A percentile compares a stretch with the other conserved stretches of the same genome.
These are phyloP conservation scores for Fusarium oligoseptatum DNA, from an alignment of 2,329 filamentous ascomycete genomes.

Conservation along the genomic window DNA sequence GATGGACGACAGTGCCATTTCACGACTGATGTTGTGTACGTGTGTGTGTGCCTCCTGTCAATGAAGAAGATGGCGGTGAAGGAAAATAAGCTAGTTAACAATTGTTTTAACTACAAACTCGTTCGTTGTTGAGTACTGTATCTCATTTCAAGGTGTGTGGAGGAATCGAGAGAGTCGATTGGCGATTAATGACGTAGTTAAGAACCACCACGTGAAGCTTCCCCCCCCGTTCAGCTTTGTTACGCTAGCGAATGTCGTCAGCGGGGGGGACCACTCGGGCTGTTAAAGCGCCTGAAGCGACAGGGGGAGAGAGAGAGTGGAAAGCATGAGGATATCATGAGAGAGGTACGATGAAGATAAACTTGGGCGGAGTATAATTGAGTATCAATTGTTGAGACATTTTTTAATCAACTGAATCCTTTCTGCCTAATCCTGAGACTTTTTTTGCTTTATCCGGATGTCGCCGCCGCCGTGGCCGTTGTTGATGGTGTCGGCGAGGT, in stretches of 20 bases:
- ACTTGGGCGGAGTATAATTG: neutral
- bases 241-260: constrained; percentile 37
- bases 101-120: neutral
- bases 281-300: constrained; percentile 25
- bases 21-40: neutral
- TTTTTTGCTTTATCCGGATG: neutral
- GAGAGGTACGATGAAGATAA: neutral
- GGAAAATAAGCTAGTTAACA: neutral
- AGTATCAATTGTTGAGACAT: neutral
- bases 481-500: neutral
- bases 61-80: neutral
- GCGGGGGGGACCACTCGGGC: constrained; percentile 9
- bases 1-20: neutral
- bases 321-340: neutral
- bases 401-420: neutral
- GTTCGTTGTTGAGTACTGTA: neutral
- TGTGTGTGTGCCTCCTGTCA: neutral
- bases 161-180: neutral
- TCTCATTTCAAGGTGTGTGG: neutral
- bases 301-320: neutral
- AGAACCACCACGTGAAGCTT: constrained; percentile 30
- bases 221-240: neutral
- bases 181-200: constrained; percentile 25
- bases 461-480: neutral
- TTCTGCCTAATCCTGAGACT: neutral